Evolutionary conservation across 306 rosid genomes (phyloP).

Genomic region (Prunus campanulata): DNA sequence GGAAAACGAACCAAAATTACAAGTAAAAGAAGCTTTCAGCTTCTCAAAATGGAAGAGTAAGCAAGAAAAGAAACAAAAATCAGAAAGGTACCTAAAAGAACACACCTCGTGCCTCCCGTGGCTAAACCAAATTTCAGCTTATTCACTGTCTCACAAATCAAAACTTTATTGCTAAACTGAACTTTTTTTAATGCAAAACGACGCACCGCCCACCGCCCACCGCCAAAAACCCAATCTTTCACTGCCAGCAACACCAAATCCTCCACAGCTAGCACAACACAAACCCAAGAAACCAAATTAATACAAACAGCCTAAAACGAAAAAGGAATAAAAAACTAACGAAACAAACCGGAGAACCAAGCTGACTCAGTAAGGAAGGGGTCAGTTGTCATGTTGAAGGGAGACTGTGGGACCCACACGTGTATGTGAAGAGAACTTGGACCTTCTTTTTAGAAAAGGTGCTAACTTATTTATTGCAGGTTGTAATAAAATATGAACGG

Average conservation of each 20-base stretch:
- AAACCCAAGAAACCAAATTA: background rate
- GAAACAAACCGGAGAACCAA: background rate
- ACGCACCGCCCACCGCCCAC: background rate
- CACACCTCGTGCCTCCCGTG: conserved; percentile 10
- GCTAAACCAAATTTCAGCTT: background rate
- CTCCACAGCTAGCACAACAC: background rate
- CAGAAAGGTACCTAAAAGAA: background rate
- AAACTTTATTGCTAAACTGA: background rate
- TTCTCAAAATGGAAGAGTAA: background rate
- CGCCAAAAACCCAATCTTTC: background rate
- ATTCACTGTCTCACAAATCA: background rate
- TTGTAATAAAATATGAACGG: background rate
- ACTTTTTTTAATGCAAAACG: background rate
- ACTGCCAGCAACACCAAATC: background rate
- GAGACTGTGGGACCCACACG: conserved; percentile 32
- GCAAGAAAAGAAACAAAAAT: background rate
- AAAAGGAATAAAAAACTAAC: background rate
- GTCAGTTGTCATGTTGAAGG: background rate
- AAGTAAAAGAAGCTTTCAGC: background rate
- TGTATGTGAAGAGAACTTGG: conserved; percentile 50
- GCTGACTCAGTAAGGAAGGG: background rate
- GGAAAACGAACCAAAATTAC: background rate
- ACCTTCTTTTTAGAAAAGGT: conserved; percentile 2
- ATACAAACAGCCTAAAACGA: background rate
- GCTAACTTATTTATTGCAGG: background rate